Evolutionary conservation across 306 rosid genomes (phyloP).

Genomic region (Mimosa pudica): DNA sequence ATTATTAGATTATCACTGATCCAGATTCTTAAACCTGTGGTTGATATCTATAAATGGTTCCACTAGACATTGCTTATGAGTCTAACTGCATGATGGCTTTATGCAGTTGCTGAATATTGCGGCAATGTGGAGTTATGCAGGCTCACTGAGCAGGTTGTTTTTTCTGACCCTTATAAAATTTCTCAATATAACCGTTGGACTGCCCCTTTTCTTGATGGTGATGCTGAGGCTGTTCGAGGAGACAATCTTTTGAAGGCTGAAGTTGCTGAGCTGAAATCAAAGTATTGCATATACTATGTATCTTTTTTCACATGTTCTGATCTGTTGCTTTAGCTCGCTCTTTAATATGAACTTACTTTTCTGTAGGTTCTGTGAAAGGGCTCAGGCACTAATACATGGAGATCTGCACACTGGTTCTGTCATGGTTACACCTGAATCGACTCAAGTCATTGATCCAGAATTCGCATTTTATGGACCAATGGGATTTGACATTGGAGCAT

Average conservation of each 20-base stretch:
- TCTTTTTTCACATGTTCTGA: background rate
- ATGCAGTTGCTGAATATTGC: constrained; percentile 87
- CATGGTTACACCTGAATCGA: constrained; percentile 85
- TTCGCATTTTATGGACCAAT: constrained; percentile 95
- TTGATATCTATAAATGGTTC: background rate
- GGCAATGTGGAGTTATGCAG: constrained; percentile 92
- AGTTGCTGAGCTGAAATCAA: constrained; percentile 87
- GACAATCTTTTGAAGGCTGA: constrained; percentile 83
- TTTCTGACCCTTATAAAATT: constrained; percentile 91
- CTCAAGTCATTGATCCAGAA: constrained; percentile 94
- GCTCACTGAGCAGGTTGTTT: constrained; percentile 94
- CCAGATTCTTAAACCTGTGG: background rate
- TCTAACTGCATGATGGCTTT: constrained; percentile 26
- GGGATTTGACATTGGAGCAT: constrained; percentile 95
- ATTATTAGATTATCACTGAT: background rate
- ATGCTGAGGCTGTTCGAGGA: constrained; percentile 83
- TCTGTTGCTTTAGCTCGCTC: constrained; percentile 7
- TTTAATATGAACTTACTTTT: constrained; percentile 21
- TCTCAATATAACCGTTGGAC: constrained; percentile 80
- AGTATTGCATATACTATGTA: constrained; percentile 40
- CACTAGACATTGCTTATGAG: background rate
- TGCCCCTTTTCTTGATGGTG: constrained; percentile 78
- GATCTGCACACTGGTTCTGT: constrained; percentile 94
- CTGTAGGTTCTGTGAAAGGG: constrained; percentile 83
- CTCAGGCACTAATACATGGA: constrained; percentile 90